phyloP scores from a whole-genome alignment of 768 basidiomycete species.

The Sarcodon aspratus region DNA sequence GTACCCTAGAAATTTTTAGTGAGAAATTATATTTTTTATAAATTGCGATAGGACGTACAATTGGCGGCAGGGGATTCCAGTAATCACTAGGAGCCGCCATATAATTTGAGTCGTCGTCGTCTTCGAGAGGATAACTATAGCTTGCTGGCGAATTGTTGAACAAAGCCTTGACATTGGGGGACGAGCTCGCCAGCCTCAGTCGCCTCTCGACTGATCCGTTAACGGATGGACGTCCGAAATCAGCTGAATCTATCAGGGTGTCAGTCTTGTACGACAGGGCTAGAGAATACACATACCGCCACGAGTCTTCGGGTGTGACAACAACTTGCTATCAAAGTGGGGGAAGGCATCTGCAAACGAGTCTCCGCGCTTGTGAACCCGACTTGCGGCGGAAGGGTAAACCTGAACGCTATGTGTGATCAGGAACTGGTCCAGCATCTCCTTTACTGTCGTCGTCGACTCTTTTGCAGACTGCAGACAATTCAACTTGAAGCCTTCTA shows the following conservation, averaged over 20 bases:
- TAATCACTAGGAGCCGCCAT: constrained; percentile 47
- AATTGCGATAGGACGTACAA: constrained; percentile 33
- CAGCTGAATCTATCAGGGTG: constrained; percentile 54
- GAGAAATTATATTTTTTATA: constrained; percentile 9
- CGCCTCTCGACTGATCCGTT: constrained; percentile 41
- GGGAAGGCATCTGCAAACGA: constrained; percentile 94
- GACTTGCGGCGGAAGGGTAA: constrained; percentile 70
- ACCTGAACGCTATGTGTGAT: constrained; percentile 74
- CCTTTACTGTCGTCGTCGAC: constrained; percentile 79
- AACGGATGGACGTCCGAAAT: constrained; percentile 52
- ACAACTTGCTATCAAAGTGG: constrained; percentile 90
- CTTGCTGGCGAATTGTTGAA: constrained; percentile 69
- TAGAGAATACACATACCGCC: constrained; percentile 22
- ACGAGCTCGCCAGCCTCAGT: constrained; percentile 77
- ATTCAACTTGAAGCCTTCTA: constrained; percentile 81
- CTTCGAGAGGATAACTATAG: constrained; percentile 73
- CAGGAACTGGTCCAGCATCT: constrained; percentile 89
- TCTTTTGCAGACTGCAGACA: constrained; percentile 95
- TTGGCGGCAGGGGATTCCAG: constrained; percentile 69
- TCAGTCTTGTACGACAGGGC: constrained; percentile 6
- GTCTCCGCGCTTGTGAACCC: constrained; percentile 77
- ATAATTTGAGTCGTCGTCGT: constrained; percentile 48
- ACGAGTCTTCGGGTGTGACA: constrained; percentile 66
- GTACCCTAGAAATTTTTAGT: constrained; percentile 37
- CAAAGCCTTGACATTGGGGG: constrained; percentile 90